phyloP scores from a whole-genome alignment of 306 rosid genomes.

The Cicer chorassanicum region DNA sequence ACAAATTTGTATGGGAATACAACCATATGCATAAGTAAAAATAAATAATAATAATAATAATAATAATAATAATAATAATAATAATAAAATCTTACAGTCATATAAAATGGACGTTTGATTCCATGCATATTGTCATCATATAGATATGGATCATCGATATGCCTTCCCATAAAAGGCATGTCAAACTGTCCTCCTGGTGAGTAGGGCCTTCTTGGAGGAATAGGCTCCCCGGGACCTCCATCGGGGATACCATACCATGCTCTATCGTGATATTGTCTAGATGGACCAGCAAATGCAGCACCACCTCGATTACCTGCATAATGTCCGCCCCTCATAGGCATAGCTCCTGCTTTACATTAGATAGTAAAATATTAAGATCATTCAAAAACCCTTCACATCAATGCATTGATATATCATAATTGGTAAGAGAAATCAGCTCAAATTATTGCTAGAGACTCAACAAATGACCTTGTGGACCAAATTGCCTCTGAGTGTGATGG shows the following conservation, averaged over 20 bases:
- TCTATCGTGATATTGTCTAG: slow-evolving; percentile 60
- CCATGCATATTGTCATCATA: slow-evolving; percentile 60
- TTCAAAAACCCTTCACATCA: slow-evolving; percentile 10
- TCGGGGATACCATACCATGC: slow-evolving; percentile 60
- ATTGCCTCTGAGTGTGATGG: slow-evolving; percentile 54
- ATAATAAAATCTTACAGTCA: slow-evolving; percentile 57
- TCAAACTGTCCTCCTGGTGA: slow-evolving; percentile 59
- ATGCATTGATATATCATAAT: slow-evolving; percentile 13
- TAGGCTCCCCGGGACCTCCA: slow-evolving; percentile 58
- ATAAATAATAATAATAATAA: too few relatives aligned
- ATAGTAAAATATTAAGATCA: slow-evolving; percentile 28
- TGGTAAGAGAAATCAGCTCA: slow-evolving; percentile 8
- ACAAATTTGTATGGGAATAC: slow-evolving; percentile 14
- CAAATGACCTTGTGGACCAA: slow-evolving; percentile 55
- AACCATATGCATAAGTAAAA: neutral
- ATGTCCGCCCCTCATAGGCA: slow-evolving; percentile 55
- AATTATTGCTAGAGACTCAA: slow-evolving; percentile 36
- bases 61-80: too few relatives aligned
- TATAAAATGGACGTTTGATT: slow-evolving; percentile 67
- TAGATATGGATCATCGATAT: slow-evolving; percentile 62
- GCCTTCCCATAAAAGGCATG: slow-evolving; percentile 56
- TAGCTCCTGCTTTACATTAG: slow-evolving; percentile 58
- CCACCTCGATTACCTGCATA: slow-evolving; percentile 52
- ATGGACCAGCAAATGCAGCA: slow-evolving; percentile 56
- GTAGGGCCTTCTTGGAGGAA: slow-evolving; percentile 65